Base-by-base conservation (phyloP, 306 rosid genomes). In the Lathyrus aphaca region DNA sequence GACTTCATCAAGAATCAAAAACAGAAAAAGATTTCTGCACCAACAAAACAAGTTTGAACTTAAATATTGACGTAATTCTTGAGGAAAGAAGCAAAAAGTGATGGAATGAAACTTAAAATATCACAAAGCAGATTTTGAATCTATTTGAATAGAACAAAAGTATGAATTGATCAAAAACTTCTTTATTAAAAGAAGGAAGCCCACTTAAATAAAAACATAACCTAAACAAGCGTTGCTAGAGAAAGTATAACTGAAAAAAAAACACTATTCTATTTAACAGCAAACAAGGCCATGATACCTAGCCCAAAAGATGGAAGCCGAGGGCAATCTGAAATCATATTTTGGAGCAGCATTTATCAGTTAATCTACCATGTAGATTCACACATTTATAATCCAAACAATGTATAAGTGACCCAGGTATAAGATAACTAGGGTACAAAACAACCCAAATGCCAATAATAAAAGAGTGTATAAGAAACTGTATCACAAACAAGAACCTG, bases 41-140 rank as follows among this genome's bases (percentile, higher is more conserved):
- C 66, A 61, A 29, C 49, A 59, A 51, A 57, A 57, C 57, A 13
- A 14, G 40, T 54, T 30, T 55, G 32, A 70, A 77, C 65, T 14
- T 29, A 39, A 50, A 68, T 23, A 12, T 54, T 57, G 66, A 57
- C 79, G 56, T 64, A 66, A 75, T 61, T 62, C 43, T 74, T 46
- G 32, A 43, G 21, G 30, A 77, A 59, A 37, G 61, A 50, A 49
- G 74, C 67, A 64, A 6, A 14, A 14, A 21, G 45, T 35, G 21
- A 64, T 37, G 57, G 76, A 40, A 60, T 45, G 75, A 54, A 39
- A 61, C 57, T 55, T 69, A n/a, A 69, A 66, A 61, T 57, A 60
- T 45, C 3, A 29, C 18, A 51, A 64, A 66, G 62, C 60, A 25
- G 59, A 68, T 19, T 55, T 30, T 29, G 44, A 71, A 64, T 27